Base-by-base conservation (phyloP, 2,329 filamentous ascomycete genomes). In the Cucurbitaria berberidis region DNA sequence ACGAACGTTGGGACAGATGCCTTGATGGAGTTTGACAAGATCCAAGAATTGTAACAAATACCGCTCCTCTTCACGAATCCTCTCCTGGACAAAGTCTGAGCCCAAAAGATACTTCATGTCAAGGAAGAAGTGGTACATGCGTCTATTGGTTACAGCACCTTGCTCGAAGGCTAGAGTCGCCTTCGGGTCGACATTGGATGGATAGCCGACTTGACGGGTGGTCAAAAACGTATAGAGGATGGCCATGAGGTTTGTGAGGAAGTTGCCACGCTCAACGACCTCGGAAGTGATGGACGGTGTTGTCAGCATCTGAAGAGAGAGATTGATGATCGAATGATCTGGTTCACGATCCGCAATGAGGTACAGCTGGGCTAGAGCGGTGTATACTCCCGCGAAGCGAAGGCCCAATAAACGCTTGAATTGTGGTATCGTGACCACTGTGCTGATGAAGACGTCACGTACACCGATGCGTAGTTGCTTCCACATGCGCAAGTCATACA, bases 161-260 rank as follows among this genome's bases (percentile, higher is more conserved):
- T 91, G 89, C 72, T 99, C 95, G 67, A 98, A 96, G 0, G 92
- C 91, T 42, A 99, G 81, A 1, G 92, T 92, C 2, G 92, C 93
- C 64, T 87, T 89, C 0, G 91, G 89, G 51, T 91, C 89, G 36
- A 98, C 89, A 61, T 96, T 89, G 78, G 90, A 89, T 0, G 95
- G 93, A 72, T 96, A 93, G 1, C 93, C 93, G 34, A 99, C 95
- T 80, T 99, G 95, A 45, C 96, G 85, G 5, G 92, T 96, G 0
- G 95, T 99, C 34, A 99, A 78, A 78, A 99, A 99, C 0, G 96
- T 98, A 75, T 98, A 99, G 0, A 99, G 81, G 57, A 99, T 99
- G 13, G 95, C 92, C 84, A 98, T 89, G 34, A 99, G 82, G 63
- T 91, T 96, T 8, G 92, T 97, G 60, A 99, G 81, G 70, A 99